Percentiles rank a stretch among this genome's conserved stretches.
phyloP scores from a whole-genome alignment of 768 basidiomycete genomes.

The Postia placenta region DNA sequence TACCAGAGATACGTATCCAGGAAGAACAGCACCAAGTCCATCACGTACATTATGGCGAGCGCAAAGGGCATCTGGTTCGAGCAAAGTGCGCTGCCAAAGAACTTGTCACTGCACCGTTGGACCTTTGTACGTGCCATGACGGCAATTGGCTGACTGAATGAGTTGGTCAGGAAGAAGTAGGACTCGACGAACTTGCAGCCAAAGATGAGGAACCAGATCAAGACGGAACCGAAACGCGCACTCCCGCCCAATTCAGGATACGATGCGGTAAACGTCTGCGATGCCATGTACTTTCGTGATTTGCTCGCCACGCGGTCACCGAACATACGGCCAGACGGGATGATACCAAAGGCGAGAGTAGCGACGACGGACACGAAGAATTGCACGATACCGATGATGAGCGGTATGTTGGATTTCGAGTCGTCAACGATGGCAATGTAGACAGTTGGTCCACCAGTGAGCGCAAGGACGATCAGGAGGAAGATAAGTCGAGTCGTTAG shows the following conservation, averaged over 20 bases:
- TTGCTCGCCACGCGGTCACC: conserved; percentile 97
- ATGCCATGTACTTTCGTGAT: conserved; percentile 96
- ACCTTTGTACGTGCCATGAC: conserved; percentile 97
- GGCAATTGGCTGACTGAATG: conserved; percentile 93
- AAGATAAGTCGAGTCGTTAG: conserved; percentile 91
- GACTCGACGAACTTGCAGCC: conserved; percentile 96
- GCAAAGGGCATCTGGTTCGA: conserved; percentile 92
- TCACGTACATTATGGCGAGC: conserved; percentile 96
- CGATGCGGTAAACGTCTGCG: conserved; percentile 97
- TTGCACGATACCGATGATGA: conserved; percentile 90
- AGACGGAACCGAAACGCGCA: conserved; percentile 78
- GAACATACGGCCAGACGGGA: conserved; percentile 97
- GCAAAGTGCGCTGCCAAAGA: conserved; percentile 78
- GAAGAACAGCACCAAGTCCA: conserved; percentile 98
- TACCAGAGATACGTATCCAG: conserved; percentile 99
- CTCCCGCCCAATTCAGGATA: conserved; percentile 73
- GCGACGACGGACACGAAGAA: conserved; percentile 87
- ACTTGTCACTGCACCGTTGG: conserved; percentile 80
- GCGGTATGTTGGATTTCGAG: conserved; percentile 59
- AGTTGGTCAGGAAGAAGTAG: conserved; percentile 96
- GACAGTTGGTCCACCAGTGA: conserved; percentile 90
- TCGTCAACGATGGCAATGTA: conserved; percentile 85
- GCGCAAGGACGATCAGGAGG: conserved; percentile 84
- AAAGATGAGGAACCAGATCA: conserved; percentile 89
- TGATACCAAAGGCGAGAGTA: conserved; percentile 76